Base-by-base conservation (phyloP, 495 filamentous ascomycete species). In the Aspergillus baeticus region DNA sequence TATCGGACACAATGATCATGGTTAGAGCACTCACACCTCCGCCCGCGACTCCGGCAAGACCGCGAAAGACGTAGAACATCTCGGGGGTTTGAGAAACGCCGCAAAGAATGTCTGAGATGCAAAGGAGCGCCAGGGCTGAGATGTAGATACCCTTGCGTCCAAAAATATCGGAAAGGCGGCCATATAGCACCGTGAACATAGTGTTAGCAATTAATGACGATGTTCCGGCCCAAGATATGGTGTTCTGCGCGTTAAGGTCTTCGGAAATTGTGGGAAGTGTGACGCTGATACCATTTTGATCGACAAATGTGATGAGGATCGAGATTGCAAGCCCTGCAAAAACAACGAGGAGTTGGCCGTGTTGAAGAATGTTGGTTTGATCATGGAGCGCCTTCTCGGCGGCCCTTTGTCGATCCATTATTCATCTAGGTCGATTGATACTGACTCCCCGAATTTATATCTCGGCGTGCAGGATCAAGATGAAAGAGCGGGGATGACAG, bases 201-300 rank as follows among this genome's bases (percentile, higher is more conserved):
- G 85, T 88, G 63, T 87, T 89, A 1, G 86, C 85, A 51, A 92
- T 85, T 21, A 91, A 69, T 21, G 87, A 86, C 5, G 87, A 88
- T 0, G 86, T 91, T n/a, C 87, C 88, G 6, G 87, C 82, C 88
- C 88, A 92, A 0, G 82, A 87, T 26, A 89, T 86, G 15, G 84
- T 86, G 33, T 81, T 72, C 37, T 72, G 62, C 0, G 78, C 82
- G 49, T 81, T 54, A 2, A 88, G 70, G 39, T 86, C 82, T 43
- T 67, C 69, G 35, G 80, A 79, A 56, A 87, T 84, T 8, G 79
- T 81, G 0, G 85, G 85, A 1, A 87, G 68, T 2, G 79, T 77
- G 17, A 84, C 79, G 52, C 78, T 81, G 46, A 88, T 80, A 6
- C 78, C 77, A 64, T 86, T 87, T 58, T 87, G 83, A 59, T 88